Evolutionary conservation across 2,329 filamentous ascomycete species (phyloP).

Genomic region (Podosphaera xanthii): DNA sequence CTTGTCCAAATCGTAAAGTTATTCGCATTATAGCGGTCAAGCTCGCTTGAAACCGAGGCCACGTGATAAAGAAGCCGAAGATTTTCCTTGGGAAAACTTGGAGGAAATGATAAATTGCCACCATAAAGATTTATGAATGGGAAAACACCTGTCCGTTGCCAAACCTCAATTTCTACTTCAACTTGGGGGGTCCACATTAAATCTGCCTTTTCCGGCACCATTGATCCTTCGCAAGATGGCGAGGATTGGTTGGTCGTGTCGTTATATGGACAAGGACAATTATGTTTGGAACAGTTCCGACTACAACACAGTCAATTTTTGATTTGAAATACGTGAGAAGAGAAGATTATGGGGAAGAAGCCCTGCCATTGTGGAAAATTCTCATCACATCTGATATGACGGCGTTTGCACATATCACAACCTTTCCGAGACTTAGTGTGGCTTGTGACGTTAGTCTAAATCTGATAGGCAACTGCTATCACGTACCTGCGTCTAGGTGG

Average conservation of each 20-base stretch:
- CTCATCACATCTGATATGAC: slow-evolving; percentile 95
- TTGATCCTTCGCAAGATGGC: slow-evolving; percentile 23
- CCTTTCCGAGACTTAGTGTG: slow-evolving; percentile 98
- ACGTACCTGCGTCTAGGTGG: slow-evolving; percentile 50
- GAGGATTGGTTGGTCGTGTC: slow-evolving; percentile 47
- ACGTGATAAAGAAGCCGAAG: slow-evolving; percentile 80
- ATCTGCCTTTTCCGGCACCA: slow-evolving; percentile 38
- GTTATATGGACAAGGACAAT: slow-evolving; percentile 95
- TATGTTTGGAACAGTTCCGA: slow-evolving; percentile 97
- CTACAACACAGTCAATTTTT: slow-evolving; percentile 22
- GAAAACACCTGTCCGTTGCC: slow-evolving; percentile 65
- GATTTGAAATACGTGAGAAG: neutral
- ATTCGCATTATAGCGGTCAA: slow-evolving; percentile 53
- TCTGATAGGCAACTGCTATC: neutral
- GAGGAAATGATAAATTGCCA: slow-evolving; percentile 50
- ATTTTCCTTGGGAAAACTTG: slow-evolving; percentile 52
- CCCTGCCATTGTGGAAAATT: slow-evolving; percentile 87
- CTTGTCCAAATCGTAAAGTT: slow-evolving; percentile 82
- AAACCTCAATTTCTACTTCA: slow-evolving; percentile 57
- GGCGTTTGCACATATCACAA: slow-evolving; percentile 91
- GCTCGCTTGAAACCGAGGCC: slow-evolving; percentile 61
- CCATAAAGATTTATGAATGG: slow-evolving; percentile 66
- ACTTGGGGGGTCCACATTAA: slow-evolving; percentile 75
- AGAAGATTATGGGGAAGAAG: neutral
- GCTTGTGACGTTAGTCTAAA: slow-evolving; percentile 23